Evolutionary conservation across 1,284 basidiomycete species (phyloP).

Genomic region (Marasmius fiardii): DNA sequence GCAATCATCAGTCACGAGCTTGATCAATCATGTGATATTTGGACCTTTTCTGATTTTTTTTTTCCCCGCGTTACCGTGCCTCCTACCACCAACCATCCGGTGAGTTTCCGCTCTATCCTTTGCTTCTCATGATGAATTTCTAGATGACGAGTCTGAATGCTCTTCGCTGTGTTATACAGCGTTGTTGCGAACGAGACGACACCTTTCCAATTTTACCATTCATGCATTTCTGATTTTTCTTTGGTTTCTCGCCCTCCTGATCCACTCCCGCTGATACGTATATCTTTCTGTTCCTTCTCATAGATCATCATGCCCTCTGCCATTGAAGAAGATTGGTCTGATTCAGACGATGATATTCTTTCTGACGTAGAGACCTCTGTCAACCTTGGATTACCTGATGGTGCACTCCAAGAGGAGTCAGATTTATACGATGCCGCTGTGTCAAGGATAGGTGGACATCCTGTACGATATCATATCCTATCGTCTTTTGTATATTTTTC

Average conservation of each 20-base stretch:
- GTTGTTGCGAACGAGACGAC: constrained; percentile 57
- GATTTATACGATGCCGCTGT: constrained; percentile 73
- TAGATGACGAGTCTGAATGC: constrained; percentile 90
- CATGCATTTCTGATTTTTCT: constrained; percentile 79
- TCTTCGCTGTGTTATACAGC: constrained; percentile 58
- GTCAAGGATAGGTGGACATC: constrained; percentile 81
- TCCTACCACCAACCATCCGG: constrained; percentile 9
- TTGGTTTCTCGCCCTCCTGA: constrained; percentile 15
- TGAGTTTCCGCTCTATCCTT: constrained; percentile 22
- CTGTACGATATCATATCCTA: constrained; percentile 62
- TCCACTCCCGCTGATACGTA: constrained; percentile 16
- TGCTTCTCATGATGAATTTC: constrained; percentile 54
- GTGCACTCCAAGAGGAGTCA: constrained; percentile 46
- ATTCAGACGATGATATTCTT: constrained; percentile 62
- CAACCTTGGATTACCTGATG: constrained; percentile 75
- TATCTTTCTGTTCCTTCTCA: constrained; percentile 19
- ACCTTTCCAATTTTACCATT: constrained; percentile 70
- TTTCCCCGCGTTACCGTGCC: not conserved
- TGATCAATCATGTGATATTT: too few species aligned
- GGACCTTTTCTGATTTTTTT: too few species aligned
- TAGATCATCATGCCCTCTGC: constrained; percentile 30
- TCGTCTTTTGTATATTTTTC: constrained; percentile 31
- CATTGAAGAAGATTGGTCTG: constrained; percentile 67
- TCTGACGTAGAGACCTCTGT: constrained; percentile 66
- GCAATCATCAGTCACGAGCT: too few species aligned